phyloP scores from a whole-genome alignment of 371 early-diverging fungal species.

The Nematocida homosporus region DNA sequence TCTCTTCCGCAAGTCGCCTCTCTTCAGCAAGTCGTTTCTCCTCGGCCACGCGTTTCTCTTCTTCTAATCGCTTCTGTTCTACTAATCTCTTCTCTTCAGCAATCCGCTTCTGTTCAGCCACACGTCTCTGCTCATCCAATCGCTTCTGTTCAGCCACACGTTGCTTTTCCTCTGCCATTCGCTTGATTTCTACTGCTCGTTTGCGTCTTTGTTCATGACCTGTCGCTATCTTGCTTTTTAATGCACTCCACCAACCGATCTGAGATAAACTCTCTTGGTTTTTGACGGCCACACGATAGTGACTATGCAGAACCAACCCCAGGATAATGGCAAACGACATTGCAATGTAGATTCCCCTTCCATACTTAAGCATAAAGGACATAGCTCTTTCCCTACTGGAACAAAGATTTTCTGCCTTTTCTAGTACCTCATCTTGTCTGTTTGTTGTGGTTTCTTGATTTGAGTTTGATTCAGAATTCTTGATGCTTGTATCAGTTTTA shows the following conservation, averaged over 20 bases:
- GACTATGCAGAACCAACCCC: not conserved
- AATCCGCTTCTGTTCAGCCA: slow-evolving; percentile 5
- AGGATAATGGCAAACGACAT: not conserved
- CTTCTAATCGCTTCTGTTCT: not conserved
- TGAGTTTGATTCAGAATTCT: not conserved
- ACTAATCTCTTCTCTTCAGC: slow-evolving; percentile 16
- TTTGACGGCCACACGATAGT: not conserved
- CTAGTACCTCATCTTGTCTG: not conserved
- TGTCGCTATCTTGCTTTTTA: not conserved
- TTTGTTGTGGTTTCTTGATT: not conserved
- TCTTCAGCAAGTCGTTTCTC: not conserved
- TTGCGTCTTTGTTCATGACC: not conserved
- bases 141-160: slow-evolving; percentile 14
- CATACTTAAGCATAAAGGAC: not conserved
- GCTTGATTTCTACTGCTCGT: not conserved
- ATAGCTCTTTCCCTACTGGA: not conserved
- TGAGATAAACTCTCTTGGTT: not conserved
- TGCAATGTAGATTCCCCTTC: slow-evolving; percentile 2
- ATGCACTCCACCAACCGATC: not conserved
- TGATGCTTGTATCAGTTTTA: not conserved
- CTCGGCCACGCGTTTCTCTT: not conserved
- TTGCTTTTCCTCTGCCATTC: slow-evolving; percentile 1
- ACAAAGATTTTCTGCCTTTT: not conserved
- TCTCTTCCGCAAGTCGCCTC: not conserved
- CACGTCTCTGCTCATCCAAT: not conserved